phyloP scores from a whole-genome alignment of 2,329 filamentous ascomycete species.

The Rasamsonia emersonii region DNA sequence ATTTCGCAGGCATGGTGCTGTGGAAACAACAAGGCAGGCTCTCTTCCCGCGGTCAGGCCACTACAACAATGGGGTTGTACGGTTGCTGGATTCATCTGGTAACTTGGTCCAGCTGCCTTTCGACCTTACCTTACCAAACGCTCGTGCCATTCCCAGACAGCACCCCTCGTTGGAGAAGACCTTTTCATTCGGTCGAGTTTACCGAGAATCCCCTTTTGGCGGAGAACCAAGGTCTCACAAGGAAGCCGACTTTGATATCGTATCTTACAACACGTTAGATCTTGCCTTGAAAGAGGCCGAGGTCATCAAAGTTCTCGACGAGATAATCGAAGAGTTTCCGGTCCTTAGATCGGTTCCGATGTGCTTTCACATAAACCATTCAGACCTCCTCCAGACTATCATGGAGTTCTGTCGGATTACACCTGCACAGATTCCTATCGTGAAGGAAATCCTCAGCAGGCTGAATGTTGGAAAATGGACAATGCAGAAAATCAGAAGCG shows the following conservation, averaged over 20 bases:
- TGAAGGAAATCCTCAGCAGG: slow-evolving; percentile 78
- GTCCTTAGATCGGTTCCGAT: slow-evolving; percentile 62
- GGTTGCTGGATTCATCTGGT: slow-evolving; percentile 72
- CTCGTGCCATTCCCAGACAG: slow-evolving; percentile 65
- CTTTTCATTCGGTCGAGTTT: slow-evolving; percentile 82
- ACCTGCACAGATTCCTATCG: slow-evolving; percentile 55
- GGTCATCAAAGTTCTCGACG: slow-evolving; percentile 86
- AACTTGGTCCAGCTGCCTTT: slow-evolving; percentile 91
- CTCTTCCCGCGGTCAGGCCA: slow-evolving; percentile 76
- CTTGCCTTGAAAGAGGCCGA: slow-evolving; percentile 87
- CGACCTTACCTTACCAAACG: slow-evolving; percentile 83
- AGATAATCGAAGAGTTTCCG: slow-evolving; percentile 75
- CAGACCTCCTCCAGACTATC: slow-evolving; percentile 75
- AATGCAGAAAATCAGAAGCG: slow-evolving; percentile 74
- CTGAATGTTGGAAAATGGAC: slow-evolving; percentile 72
- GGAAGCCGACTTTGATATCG: slow-evolving; percentile 93
- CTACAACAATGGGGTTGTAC: slow-evolving; percentile 66
- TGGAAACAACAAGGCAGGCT: slow-evolving; percentile 65
- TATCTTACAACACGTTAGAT: slow-evolving; percentile 74
- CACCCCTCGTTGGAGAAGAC: slow-evolving; percentile 61
- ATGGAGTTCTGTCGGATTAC: slow-evolving; percentile 83
- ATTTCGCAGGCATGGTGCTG: slow-evolving; percentile 81
- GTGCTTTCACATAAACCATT: slow-evolving; percentile 87
- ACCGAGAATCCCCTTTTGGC: slow-evolving; percentile 67
- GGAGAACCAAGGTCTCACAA: slow-evolving; percentile 75